Percentiles rank a stretch among this genome's conserved stretches.
Evolutionary conservation across 805 yeast species (phyloP).

Genomic region (Grigorovia yakushimaensis): DNA sequence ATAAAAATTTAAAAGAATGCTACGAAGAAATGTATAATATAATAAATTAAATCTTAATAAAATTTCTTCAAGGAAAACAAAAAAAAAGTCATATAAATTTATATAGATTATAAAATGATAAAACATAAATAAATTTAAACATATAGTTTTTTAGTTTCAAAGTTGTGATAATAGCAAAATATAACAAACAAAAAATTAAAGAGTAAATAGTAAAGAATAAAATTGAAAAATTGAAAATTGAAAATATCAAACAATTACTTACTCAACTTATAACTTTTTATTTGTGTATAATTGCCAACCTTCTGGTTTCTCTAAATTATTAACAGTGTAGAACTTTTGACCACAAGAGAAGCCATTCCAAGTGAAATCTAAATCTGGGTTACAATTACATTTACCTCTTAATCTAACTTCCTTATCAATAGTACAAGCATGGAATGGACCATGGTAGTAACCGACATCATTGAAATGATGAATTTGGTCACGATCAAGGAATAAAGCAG

Average conservation of each 20-base stretch:
- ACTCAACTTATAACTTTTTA: constrained; percentile 1
- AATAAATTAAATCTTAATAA: neutral
- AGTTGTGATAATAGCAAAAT: neutral
- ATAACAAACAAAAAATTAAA: neutral
- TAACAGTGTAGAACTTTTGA: constrained; percentile 47
- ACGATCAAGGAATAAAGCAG: constrained; percentile 61
- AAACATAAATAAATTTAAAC: neutral
- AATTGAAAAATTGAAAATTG: no score
- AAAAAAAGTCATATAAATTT: no score
- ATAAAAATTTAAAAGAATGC: no score
- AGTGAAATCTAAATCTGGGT: constrained; percentile 62
- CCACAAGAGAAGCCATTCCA: constrained; percentile 71
- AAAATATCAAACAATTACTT: no score
- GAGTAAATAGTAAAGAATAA: no score
- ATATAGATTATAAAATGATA: no score
- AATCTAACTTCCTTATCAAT: constrained; percentile 50
- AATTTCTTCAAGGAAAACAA: no score
- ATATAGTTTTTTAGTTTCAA: neutral
- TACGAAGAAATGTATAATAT: neutral
- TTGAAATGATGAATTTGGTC: constrained; percentile 70
- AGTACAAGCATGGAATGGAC: constrained; percentile 75
- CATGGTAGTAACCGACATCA: constrained; percentile 78
- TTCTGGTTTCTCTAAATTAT: constrained; percentile 47
- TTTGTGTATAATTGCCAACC: constrained; percentile 46
- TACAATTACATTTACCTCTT: constrained; percentile 60